A percentile compares a stretch with the other conserved stretches of the same genome.
Conservation (phyloP, 2,329 filamentous ascomycete genomes). For the Colletotrichum echinochloae region DNA sequence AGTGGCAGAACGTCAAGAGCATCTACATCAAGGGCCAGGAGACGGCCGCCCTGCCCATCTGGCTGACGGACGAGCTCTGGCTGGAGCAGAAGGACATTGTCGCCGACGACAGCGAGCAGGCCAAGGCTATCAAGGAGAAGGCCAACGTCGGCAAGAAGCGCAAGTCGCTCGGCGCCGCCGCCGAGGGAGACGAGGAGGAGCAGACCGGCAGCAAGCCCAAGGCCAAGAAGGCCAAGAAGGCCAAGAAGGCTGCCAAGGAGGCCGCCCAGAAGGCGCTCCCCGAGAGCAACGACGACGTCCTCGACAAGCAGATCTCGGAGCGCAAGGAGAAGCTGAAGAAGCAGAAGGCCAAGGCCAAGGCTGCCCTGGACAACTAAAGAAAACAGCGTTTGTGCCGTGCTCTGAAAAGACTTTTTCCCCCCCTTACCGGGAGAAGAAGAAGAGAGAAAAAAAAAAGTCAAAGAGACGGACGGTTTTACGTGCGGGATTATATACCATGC, state of each 20-base stretch:
- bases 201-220: conserved; percentile 49
- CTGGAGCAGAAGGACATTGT: conserved; percentile 80
- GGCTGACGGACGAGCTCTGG: conserved; percentile 94
- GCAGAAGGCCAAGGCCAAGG: conserved; percentile 69
- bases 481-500: conserved; percentile 42
- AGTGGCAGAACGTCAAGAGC: conserved; percentile 87
- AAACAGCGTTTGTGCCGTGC: conserved; percentile 7
- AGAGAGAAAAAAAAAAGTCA: neutral
- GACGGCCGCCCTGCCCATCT: conserved; percentile 92
- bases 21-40: conserved; percentile 92
- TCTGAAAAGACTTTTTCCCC: conserved; percentile 1
- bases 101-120: conserved; percentile 65
- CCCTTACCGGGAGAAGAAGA: neutral
- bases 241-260: conserved; percentile 44
- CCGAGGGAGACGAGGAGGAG: conserved; percentile 49
- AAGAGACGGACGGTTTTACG: conserved; percentile 20
- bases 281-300: conserved; percentile 63
- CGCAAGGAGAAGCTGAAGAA: conserved; percentile 69
- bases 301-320: conserved; percentile 70
- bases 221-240: conserved; percentile 52
- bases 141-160: conserved; percentile 75
- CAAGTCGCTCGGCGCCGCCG: conserved; percentile 58
- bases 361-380: conserved; percentile 58
- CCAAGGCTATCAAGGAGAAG: conserved; percentile 61
- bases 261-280: conserved; percentile 44